Base-by-base conservation (phyloP, 768 basidiomycete species). In the Xerocomellus amylosporus region DNA sequence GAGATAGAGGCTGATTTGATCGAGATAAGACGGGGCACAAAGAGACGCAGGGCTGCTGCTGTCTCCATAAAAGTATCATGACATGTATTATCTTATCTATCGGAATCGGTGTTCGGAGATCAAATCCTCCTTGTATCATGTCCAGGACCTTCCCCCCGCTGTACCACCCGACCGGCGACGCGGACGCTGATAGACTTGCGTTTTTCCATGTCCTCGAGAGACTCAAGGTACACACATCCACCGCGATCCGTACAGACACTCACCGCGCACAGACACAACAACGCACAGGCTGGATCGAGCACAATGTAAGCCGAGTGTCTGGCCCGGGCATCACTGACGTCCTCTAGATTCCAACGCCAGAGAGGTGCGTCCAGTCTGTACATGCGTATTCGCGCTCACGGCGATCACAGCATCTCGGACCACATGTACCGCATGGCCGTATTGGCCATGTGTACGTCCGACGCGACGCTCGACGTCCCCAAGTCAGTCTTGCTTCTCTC, bases 401-500 rank as follows among this genome's bases (percentile, higher is more conserved):
- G 38, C 30, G 13, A 24, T 24, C 19, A 10, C 55, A 93, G 90
- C 59, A 95, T 98, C 58, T 86, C 93, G 8, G 96, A 98, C 70
- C 95, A 98, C 64, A 98, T 97, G 96, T 91, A 93, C 68, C 79
- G 96, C 44, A 98, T 99, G 96, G 88, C 93, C 2, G 69, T 98
- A n/a, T 79, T 98, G 40, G 87, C 93, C 5, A 87, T 99, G 84
- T 88, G 93, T 56, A 81, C 84, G 6, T 86, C 91, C 0, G 91
- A 91, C 64, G 47, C 72, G n/a, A 77, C 75, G 1, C 78, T 93
- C 8, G 88, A 91, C 68, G 70, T 89, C 26, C 70, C 88, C 63
- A 88, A 87, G 91, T 91, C 55, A 48, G 81, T 65, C 33, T 31
- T 12, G 3, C 10, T 33, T 14, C 30, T 28, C 24, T 34, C 6